Percentiles rank a stretch among this genome's conserved stretches.
Evolutionary conservation across 2,329 filamentous ascomycete genomes (phyloP).

Genomic region (Aspergillus sclerotialis): DNA sequence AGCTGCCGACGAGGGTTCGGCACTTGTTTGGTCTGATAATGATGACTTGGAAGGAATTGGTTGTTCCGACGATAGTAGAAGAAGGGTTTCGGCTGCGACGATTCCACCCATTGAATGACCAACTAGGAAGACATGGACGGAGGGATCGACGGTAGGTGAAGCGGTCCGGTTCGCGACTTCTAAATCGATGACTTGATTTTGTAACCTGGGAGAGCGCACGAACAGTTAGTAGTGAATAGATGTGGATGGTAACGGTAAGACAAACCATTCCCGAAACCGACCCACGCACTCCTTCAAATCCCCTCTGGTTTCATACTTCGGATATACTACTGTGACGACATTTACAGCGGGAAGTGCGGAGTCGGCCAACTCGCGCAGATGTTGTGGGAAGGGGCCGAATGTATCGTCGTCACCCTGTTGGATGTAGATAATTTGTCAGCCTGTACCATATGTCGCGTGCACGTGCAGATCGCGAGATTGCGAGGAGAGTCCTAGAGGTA

Average conservation of each 20-base stretch:
- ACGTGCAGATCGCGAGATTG: background rate
- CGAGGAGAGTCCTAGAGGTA: too few species aligned
- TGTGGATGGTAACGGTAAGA: background rate
- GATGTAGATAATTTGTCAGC: constrained; percentile 4
- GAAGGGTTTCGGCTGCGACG: constrained; percentile 80
- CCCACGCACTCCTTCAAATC: constrained; percentile 40
- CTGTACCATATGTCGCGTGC: background rate
- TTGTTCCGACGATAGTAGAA: constrained; percentile 65
- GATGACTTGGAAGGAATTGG: constrained; percentile 34
- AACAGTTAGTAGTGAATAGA: background rate
- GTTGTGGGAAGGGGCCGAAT: constrained; percentile 40
- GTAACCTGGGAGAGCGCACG: constrained; percentile 52
- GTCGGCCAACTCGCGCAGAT: constrained; percentile 34
- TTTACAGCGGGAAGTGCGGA: constrained; percentile 37
- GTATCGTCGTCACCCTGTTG: constrained; percentile 43
- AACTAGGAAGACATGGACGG: constrained; percentile 71
- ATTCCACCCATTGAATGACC: constrained; percentile 93
- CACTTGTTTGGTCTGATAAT: constrained; percentile 6
- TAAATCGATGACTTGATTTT: constrained; percentile 87
- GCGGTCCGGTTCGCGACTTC: constrained; percentile 76
- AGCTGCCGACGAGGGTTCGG: background rate
- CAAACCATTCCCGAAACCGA: constrained; percentile 43
- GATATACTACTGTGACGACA: constrained; percentile 38
- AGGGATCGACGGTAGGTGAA: constrained; percentile 79
- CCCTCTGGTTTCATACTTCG: constrained; percentile 44